Evolutionary conservation across 2,329 filamentous ascomycete genomes (phyloP).

Genomic region (Fusarium guadeloupense): DNA sequence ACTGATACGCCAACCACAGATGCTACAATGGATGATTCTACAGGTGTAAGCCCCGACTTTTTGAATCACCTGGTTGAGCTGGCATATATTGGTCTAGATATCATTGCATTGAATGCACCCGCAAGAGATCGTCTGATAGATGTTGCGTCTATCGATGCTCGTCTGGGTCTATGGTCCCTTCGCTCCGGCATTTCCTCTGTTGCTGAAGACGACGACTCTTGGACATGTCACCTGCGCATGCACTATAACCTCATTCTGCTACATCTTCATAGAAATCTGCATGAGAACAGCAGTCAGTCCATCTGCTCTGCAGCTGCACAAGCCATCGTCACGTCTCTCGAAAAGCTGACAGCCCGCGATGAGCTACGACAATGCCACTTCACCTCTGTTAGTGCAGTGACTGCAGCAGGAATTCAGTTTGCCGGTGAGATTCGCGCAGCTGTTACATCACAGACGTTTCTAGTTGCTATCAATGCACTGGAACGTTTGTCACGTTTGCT

Average conservation of each 20-base stretch:
- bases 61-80: constrained; percentile 39
- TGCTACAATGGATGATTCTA: background rate
- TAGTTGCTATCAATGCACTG: constrained; percentile 36
- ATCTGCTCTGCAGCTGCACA: constrained; percentile 41
- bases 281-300: constrained; percentile 30
- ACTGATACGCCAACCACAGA: constrained; percentile 20
- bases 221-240: constrained; percentile 39
- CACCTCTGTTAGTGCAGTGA: constrained; percentile 38
- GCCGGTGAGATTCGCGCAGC: constrained; percentile 38
- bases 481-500: constrained; percentile 32
- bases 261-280: constrained; percentile 37
- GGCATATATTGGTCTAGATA: constrained; percentile 37
- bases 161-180: constrained; percentile 38
- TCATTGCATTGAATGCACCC: constrained; percentile 33
- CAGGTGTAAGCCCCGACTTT: constrained; percentile 27
- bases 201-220: constrained; percentile 33
- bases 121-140: constrained; percentile 32
- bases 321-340: constrained; percentile 36
- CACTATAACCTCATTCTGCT: constrained; percentile 39
- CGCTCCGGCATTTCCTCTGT: constrained; percentile 39
- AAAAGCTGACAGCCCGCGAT: constrained; percentile 33
- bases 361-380: constrained; percentile 39
- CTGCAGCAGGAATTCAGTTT: constrained; percentile 39
- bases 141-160: constrained; percentile 33
- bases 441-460: constrained; percentile 25